Conservation (phyloP, 257 asterid genomes). For the Avicennia marina region DNA sequence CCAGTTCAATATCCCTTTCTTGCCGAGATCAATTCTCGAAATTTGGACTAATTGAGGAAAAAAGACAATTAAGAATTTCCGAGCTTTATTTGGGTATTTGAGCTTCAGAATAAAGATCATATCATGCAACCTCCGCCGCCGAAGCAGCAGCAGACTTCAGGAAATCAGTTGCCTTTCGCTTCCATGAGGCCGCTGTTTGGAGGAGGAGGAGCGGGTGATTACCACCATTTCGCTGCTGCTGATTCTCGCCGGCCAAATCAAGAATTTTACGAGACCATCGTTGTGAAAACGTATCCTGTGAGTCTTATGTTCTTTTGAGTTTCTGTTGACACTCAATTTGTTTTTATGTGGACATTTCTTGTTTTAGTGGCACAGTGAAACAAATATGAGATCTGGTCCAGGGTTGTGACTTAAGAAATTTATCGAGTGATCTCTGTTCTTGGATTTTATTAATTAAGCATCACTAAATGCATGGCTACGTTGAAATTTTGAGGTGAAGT, state of each 20-base stretch:
- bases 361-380: slow-evolving; percentile 3
- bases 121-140: slow-evolving; percentile 1
- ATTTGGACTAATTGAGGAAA: slow-evolving; percentile 13
- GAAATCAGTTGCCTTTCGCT: background rate
- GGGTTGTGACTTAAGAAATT: background rate
- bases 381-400: background rate
- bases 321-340: background rate
- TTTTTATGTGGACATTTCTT: slow-evolving; percentile 9
- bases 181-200: background rate
- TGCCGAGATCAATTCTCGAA: slow-evolving; percentile 22
- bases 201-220: slow-evolving; percentile 31
- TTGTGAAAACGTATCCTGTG: slow-evolving; percentile 68
- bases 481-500: slow-evolving; percentile 8
- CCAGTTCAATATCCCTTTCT: too few species aligned
- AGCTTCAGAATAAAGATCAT: background rate
- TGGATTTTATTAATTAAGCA: slow-evolving; percentile 6
- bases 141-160: background rate
- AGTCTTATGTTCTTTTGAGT: slow-evolving; percentile 24
- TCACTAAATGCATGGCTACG: background rate
- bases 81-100: background rate
- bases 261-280: slow-evolving; percentile 51
- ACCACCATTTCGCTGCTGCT: slow-evolving; percentile 56
- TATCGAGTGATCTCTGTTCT: slow-evolving; percentile 5
- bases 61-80: background rate
- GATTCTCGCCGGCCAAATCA: slow-evolving; percentile 34